Conservation (phyloP, 2,329 filamentous ascomycete genomes). For the Stachybotrys elegans region DNA sequence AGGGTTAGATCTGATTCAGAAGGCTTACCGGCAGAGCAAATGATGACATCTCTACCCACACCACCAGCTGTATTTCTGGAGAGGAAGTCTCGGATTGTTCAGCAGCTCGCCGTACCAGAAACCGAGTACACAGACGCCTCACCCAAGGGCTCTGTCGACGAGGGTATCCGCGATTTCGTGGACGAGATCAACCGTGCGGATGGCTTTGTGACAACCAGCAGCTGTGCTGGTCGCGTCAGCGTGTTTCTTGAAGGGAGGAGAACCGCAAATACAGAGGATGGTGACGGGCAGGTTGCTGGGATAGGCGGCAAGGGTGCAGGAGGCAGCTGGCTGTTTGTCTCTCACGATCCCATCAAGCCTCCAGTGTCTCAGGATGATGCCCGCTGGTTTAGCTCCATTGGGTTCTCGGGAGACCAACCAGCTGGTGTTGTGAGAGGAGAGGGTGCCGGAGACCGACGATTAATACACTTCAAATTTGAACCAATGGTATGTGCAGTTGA, state of each 20-base stretch:
- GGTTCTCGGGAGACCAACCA: no score
- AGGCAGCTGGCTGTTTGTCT: constrained; percentile 81
- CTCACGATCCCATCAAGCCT: constrained; percentile 78
- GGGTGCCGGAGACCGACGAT: constrained; percentile 31
- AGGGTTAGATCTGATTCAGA: no score
- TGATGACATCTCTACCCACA: no score
- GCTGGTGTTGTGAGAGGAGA: constrained; percentile 7
- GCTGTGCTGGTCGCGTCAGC: constrained; percentile 81
- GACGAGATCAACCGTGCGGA: constrained; percentile 68
- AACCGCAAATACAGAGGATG: constrained; percentile 12
- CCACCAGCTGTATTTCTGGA: no score
- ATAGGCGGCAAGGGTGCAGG: constrained; percentile 82
- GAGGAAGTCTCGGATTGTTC: constrained; percentile 70
- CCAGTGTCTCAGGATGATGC: no score
- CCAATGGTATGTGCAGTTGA: constrained; percentile 77
- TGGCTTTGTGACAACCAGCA: constrained; percentile 86
- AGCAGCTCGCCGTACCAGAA: constrained; percentile 62
- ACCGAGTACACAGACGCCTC: constrained; percentile 75
- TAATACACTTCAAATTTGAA: constrained; percentile 87
- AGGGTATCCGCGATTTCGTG: constrained; percentile 71
- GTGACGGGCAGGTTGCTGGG: constrained; percentile 40
- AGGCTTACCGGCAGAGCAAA: no score
- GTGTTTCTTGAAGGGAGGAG: constrained; percentile 81
- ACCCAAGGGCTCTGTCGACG: constrained; percentile 84
- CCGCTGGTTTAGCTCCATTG: no score